Evolutionary conservation across 306 rosid species (phyloP).

Genomic region (Cicer cuneatum): DNA sequence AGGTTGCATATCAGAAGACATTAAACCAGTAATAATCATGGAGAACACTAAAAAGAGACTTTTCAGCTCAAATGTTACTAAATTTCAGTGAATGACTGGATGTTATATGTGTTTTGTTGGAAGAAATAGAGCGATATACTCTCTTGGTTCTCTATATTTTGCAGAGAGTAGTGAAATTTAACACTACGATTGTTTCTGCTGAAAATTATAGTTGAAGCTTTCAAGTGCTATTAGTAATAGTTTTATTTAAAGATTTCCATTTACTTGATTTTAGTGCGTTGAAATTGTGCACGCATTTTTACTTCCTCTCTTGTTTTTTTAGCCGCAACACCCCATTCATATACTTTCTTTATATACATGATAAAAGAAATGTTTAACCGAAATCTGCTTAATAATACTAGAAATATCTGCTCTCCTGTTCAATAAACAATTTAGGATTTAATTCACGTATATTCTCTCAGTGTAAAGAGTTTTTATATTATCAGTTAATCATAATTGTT

Average conservation of each 20-base stretch:
- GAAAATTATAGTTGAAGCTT: slow-evolving; percentile 4
- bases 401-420: not conserved
- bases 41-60: slow-evolving; percentile 2
- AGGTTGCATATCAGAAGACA: slow-evolving; percentile 93
- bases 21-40: slow-evolving; percentile 57
- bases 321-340: not conserved
- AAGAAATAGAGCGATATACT: slow-evolving; percentile 14
- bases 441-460: too few relatives aligned
- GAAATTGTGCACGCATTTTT: not conserved
- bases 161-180: slow-evolving; percentile 14
- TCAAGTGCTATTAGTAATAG: slow-evolving; percentile 15
- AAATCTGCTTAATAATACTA: slow-evolving; percentile 1
- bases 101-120: slow-evolving; percentile 25
- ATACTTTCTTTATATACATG: slow-evolving; percentile 12
- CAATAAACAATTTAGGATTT: not conserved
- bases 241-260: slow-evolving; percentile 22
- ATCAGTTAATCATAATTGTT: too few relatives aligned
- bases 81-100: slow-evolving; percentile 19
- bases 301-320: not conserved
- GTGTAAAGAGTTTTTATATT: too few relatives aligned
- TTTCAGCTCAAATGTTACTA: slow-evolving; percentile 23
- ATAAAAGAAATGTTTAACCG: not conserved
- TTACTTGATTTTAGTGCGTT: slow-evolving; percentile 23
- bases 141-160: slow-evolving; percentile 10
- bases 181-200: not conserved